Evolutionary conservation across 1,284 basidiomycete species (phyloP).

Genomic region (Leccinum angustisporum): DNA sequence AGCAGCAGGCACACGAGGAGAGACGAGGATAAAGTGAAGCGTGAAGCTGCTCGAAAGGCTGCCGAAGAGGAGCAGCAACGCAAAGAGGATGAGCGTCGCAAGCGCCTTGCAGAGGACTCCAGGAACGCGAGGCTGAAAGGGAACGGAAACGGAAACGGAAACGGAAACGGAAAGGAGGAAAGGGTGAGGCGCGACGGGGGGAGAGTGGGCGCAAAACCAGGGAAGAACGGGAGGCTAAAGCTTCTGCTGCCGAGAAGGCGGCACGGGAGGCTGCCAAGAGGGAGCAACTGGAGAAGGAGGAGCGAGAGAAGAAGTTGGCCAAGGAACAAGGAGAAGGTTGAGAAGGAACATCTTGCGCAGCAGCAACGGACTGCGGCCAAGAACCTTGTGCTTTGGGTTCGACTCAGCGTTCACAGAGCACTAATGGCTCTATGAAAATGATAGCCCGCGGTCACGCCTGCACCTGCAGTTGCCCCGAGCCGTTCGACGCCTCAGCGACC

Average conservation of each 20-base stretch:
- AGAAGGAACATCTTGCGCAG: slow-evolving; percentile 46
- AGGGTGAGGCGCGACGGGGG: slow-evolving; percentile 59
- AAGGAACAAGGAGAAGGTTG: slow-evolving; percentile 62
- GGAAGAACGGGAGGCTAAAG: slow-evolving; percentile 56
- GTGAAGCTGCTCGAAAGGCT: slow-evolving; percentile 73
- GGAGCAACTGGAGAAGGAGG: slow-evolving; percentile 63
- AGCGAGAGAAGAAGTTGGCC: slow-evolving; percentile 52
- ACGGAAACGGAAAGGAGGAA: slow-evolving; percentile 63
- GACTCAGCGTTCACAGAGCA: slow-evolving; percentile 40
- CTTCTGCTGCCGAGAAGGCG: slow-evolving; percentile 49
- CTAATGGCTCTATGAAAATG: slow-evolving; percentile 52
- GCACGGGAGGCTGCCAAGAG: slow-evolving; percentile 43
- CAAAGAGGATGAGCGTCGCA: slow-evolving; percentile 78
- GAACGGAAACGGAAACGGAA: slow-evolving; percentile 58
- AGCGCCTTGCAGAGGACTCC: slow-evolving; percentile 67
- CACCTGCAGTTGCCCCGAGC: slow-evolving; percentile 28
- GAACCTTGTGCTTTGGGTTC: slow-evolving; percentile 55
- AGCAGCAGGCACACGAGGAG: slow-evolving; percentile 65
- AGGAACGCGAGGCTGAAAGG: slow-evolving; percentile 62
- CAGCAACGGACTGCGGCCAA: slow-evolving; percentile 40
- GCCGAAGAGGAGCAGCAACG: slow-evolving; percentile 78
- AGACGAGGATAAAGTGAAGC: slow-evolving; percentile 70
- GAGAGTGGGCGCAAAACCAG: slow-evolving; percentile 58
- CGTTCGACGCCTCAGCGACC: slow-evolving; percentile 35
- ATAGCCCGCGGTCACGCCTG: slow-evolving; percentile 37